phyloP scores from a whole-genome alignment of 176 grass and related monocot species.

The Eragrostis nindensis region DNA sequence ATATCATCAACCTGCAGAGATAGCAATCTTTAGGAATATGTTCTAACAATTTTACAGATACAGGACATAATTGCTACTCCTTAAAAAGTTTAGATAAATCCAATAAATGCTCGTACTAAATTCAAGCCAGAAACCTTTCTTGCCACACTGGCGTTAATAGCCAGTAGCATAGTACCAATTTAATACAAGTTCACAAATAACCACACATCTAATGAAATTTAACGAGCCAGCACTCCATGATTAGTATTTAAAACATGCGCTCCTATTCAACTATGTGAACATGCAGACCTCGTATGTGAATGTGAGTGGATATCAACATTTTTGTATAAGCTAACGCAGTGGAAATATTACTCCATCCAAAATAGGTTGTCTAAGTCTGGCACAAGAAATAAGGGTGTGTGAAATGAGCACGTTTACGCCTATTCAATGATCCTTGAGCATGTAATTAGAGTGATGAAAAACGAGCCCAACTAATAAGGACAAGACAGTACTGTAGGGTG shows the following conservation, averaged over 20 bases:
- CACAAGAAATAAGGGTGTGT: not conserved
- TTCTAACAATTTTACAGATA: conserved; percentile 23
- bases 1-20: conserved; percentile 87
- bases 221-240: not conserved
- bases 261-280: not conserved
- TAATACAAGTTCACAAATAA: not conserved
- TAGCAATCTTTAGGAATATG: conserved; percentile 43
- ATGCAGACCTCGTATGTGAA: not conserved
- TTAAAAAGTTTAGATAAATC: too few species aligned
- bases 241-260: too few species aligned
- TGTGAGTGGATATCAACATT: not conserved
- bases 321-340: not conserved
- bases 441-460: not conserved
- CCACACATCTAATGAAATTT: not conserved
- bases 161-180: not conserved
- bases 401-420: too few species aligned
- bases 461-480: too few species aligned
- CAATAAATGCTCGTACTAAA: too few species aligned
- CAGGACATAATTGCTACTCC: conserved; percentile 5
- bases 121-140: too few species aligned
- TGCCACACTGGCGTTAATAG: not conserved
- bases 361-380: not conserved
- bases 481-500: too few species aligned
- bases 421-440: not conserved
- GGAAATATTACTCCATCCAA: not conserved